phyloP scores from a whole-genome alignment of 331 rosid genomes.

The Rhamnella rubrinervis region DNA sequence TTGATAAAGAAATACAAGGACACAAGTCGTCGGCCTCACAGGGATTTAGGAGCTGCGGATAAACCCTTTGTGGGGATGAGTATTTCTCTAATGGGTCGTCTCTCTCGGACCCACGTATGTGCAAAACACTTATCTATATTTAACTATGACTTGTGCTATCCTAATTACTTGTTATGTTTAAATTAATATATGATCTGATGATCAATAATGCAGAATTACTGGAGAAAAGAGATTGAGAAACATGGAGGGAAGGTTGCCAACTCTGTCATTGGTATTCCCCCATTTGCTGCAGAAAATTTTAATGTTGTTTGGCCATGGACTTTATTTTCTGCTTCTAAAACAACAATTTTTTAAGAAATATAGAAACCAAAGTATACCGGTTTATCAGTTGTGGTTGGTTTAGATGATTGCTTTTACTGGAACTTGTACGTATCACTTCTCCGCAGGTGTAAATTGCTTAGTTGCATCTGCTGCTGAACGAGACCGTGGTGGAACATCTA shows the following conservation, averaged over 20 bases:
- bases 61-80: conserved; percentile 70
- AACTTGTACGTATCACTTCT: neutral
- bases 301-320: too few species aligned
- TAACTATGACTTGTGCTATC: neutral
- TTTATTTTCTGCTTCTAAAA: neutral
- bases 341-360: neutral
- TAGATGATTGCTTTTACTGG: conserved; percentile 6
- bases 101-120: conserved; percentile 64
- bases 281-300: too few species aligned
- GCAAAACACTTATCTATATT: neutral
- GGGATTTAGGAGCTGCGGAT: conserved; percentile 46
- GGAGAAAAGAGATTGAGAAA: conserved; percentile 72
- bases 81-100: conserved; percentile 80
- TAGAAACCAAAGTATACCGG: too few species aligned
- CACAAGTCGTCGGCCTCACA: conserved; percentile 42
- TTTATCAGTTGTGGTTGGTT: neutral
- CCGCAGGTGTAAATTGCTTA: conserved; percentile 68
- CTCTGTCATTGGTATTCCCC: conserved; percentile 62
- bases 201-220: conserved; percentile 44
- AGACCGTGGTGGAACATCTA: conserved; percentile 74
- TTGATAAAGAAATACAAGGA: conserved; percentile 68
- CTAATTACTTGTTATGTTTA: neutral
- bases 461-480: conserved; percentile 73
- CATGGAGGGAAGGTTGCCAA: conserved; percentile 74
- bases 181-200: neutral